These are phyloP conservation scores for Paxillus ammoniavirescens DNA, from an alignment of 768 basidiomycete genomes.

Conservation along the genomic window DNA sequence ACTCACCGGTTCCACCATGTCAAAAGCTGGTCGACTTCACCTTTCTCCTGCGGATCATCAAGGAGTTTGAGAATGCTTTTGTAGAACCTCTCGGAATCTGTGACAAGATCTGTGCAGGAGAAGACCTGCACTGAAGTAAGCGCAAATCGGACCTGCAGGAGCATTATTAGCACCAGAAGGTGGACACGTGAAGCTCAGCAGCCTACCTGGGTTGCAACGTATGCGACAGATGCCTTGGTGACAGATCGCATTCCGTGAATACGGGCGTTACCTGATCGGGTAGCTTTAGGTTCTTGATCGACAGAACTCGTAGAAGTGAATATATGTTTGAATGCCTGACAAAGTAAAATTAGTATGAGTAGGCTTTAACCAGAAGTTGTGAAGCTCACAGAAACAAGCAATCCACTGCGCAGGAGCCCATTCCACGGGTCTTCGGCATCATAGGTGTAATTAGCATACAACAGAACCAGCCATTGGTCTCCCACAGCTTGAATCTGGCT, in stretches of 20 bases:
- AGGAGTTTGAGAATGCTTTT: slow-evolving; percentile 17
- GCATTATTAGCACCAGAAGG: not conserved
- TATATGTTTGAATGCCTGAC: slow-evolving; percentile 27
- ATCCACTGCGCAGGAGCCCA: slow-evolving; percentile 18
- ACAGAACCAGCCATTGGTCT: slow-evolving; percentile 19
- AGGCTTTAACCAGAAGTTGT: not conserved
- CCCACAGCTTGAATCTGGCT: slow-evolving; percentile 6
- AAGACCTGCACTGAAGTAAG: too few relatives aligned
- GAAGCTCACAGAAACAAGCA: slow-evolving; percentile 22
- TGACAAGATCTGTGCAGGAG: slow-evolving; percentile 17
- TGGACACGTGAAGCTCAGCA: not conserved
- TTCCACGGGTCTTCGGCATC: slow-evolving; percentile 16
- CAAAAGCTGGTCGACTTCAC: too few relatives aligned
- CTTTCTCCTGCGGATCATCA: too few relatives aligned
- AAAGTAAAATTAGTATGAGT: not conserved
- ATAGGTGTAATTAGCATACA: slow-evolving; percentile 16
- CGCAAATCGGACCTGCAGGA: slow-evolving; percentile 8
- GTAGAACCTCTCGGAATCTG: slow-evolving; percentile 26
- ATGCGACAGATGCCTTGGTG: too few relatives aligned
- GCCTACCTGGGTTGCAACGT: slow-evolving; percentile 13
- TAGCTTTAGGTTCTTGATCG: slow-evolving; percentile 25
- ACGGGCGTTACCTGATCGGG: slow-evolving; percentile 20
- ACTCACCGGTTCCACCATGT: too few relatives aligned
- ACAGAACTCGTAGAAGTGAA: slow-evolving; percentile 33
- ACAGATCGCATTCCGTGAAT: too few relatives aligned